A percentile compares a stretch with the other conserved stretches of the same genome.
phyloP scores from a whole-genome alignment of 2,329 filamentous ascomycete genomes.

The Pseudogymnoascus sp. region DNA sequence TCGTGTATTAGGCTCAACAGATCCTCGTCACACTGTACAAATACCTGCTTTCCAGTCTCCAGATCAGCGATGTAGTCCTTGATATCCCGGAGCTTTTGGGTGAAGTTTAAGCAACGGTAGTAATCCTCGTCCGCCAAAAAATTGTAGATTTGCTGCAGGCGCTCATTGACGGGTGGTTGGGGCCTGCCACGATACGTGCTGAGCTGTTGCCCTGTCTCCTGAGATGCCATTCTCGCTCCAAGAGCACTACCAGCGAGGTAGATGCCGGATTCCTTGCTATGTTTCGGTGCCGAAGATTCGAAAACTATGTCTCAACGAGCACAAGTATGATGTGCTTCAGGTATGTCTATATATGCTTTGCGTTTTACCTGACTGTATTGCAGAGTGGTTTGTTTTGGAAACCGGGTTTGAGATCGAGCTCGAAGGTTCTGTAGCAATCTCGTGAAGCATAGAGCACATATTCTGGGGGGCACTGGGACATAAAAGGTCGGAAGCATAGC shows the following conservation, averaged over 20 bases:
- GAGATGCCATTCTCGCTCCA: neutral
- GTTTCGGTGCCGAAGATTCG: neutral
- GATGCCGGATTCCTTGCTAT: neutral
- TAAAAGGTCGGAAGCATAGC: neutral
- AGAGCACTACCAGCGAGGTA: neutral
- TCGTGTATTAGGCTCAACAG: neutral
- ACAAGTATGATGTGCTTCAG: neutral
- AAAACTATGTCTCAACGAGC: neutral
- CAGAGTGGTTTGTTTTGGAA: neutral
- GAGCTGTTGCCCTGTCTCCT: neutral
- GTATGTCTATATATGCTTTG: neutral
- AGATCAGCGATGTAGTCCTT: slow-evolving; percentile 21
- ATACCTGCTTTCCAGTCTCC: slow-evolving; percentile 11
- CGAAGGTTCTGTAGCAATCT: neutral
- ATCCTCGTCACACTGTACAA: neutral
- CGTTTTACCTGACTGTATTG: neutral
- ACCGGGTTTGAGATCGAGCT: neutral
- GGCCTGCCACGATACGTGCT: slow-evolving; percentile 18
- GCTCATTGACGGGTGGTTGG: slow-evolving; percentile 29
- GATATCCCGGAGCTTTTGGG: slow-evolving; percentile 28
- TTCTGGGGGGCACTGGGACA: neutral
- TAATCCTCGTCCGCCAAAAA: slow-evolving; percentile 44
- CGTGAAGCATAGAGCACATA: neutral
- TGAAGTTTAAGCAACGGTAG: slow-evolving; percentile 36
- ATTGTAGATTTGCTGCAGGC: slow-evolving; percentile 30